Conservation (phyloP, 2,329 filamentous ascomycete species). For the Amesomyces nigricolor region DNA sequence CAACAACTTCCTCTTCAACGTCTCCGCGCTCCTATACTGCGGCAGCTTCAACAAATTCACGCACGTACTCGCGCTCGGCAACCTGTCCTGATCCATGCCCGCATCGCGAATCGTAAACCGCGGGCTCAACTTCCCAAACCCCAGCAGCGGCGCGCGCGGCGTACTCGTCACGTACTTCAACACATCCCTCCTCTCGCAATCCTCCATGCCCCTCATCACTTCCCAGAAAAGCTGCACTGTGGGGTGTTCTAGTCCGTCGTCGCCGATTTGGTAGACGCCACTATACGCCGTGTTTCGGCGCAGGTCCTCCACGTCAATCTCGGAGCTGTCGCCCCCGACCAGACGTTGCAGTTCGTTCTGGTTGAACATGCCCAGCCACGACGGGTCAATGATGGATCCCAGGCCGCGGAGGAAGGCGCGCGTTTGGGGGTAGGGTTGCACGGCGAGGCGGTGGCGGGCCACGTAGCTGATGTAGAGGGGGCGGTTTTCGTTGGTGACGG, state of each 20-base stretch:
- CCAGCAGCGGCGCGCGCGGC: constrained; percentile 80
- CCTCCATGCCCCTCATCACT: constrained; percentile 70
- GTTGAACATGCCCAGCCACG: constrained; percentile 98
- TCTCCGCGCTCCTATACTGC: constrained; percentile 61
- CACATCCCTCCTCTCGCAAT: constrained; percentile 74
- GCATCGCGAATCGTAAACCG: constrained; percentile 85
- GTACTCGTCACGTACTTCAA: constrained; percentile 95
- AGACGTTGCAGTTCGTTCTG: constrained; percentile 90
- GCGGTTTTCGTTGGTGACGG: constrained; percentile 87
- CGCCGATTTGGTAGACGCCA: constrained; percentile 82
- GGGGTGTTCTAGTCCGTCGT: constrained; percentile 79
- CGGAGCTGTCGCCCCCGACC: constrained; percentile 77
- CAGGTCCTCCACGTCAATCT: constrained; percentile 83
- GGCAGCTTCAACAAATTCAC: constrained; percentile 93
- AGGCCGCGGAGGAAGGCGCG: constrained; percentile 82
- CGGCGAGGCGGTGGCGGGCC: constrained; percentile 76
- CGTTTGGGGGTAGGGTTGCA: constrained; percentile 76
- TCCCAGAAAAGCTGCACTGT: constrained; percentile 87
- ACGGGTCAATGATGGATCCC: constrained; percentile 79
- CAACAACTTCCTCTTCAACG: constrained; percentile 71
- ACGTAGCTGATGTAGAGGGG: constrained; percentile 93
- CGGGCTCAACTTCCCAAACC: constrained; percentile 80
- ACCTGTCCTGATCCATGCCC: constrained; percentile 65
- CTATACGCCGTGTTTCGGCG: constrained; percentile 79
- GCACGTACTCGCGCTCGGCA: constrained; percentile 93